phyloP scores from a whole-genome alignment of 106 monocot species.

The Platanthera zijinensis region DNA sequence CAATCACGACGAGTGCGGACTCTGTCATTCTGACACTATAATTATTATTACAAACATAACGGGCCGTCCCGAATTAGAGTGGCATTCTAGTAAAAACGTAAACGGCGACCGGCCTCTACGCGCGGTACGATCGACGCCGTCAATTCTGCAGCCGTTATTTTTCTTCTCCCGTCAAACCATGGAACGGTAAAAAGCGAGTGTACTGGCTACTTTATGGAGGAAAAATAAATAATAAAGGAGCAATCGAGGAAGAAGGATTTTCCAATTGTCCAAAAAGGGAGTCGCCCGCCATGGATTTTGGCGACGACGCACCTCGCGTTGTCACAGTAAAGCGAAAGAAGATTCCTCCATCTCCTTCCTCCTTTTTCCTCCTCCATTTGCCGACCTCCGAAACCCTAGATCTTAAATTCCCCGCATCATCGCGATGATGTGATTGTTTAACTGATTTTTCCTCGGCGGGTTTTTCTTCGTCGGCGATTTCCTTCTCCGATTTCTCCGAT shows the following conservation, averaged over 20 bases:
- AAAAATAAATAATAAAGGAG: not conserved
- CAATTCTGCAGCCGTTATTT: not conserved
- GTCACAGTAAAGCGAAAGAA: constrained; percentile 16
- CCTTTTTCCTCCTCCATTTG: constrained; percentile 3
- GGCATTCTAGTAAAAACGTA: not conserved
- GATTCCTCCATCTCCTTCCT: constrained; percentile 7
- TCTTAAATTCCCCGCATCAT: constrained; percentile 8
- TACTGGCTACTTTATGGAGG: not conserved
- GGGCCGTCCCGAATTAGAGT: not conserved
- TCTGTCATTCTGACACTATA: too few species aligned
- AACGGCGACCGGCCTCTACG: not conserved
- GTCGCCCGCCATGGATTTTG: not conserved
- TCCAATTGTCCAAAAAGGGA: not conserved
- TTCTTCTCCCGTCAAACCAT: not conserved
- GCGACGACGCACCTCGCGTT: constrained; percentile 30
- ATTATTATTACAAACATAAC: not conserved
- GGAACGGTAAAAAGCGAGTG: constrained; percentile 10
- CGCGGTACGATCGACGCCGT: not conserved
- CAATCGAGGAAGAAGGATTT: not conserved
- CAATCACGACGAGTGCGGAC: not conserved
- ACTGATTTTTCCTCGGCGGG: not conserved
- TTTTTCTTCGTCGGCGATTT: not conserved
- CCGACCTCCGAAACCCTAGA: constrained; percentile 23
- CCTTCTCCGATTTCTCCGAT: constrained; percentile 11
- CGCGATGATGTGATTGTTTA: not conserved